These are phyloP conservation scores for Phoma sp. DNA, from an alignment of 2,329 filamentous ascomycete species.

Conservation along the genomic window DNA sequence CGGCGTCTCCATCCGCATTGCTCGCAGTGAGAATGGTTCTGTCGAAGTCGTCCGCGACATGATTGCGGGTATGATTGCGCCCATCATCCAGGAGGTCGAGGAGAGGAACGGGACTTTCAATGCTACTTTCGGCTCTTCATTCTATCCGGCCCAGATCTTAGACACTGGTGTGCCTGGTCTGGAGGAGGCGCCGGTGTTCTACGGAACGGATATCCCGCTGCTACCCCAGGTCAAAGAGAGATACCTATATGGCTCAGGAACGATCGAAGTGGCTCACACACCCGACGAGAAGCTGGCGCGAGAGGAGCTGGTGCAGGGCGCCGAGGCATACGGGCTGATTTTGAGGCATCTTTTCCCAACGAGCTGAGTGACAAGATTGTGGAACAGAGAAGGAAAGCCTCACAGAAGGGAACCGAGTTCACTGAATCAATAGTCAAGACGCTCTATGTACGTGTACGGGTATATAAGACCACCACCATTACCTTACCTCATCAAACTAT, in stretches of 20 bases:
- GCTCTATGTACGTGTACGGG: background rate
- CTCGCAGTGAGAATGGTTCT: constrained; percentile 28
- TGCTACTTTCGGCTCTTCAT: constrained; percentile 14
- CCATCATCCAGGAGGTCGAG: constrained; percentile 20
- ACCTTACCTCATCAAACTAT: too few relatives aligned
- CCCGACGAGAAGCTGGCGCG: constrained; percentile 27
- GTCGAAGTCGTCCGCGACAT: constrained; percentile 23
- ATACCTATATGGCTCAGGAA: constrained; percentile 30
- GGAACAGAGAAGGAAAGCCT: background rate
- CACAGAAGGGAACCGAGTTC: background rate
- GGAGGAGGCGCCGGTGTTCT: constrained; percentile 33
- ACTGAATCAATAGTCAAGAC: background rate
- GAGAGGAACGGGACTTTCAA: constrained; percentile 24
- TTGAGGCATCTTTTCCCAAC: constrained; percentile 24
- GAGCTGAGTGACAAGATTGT: background rate
- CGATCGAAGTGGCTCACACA: constrained; percentile 34
- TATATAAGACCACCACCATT: background rate
- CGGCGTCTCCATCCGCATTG: constrained; percentile 61
- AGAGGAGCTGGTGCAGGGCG: constrained; percentile 28
- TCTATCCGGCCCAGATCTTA: constrained; percentile 24
- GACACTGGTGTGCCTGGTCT: constrained; percentile 31
- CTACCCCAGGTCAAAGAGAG: constrained; percentile 29
- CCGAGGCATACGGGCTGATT: constrained; percentile 33
- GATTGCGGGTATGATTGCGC: constrained; percentile 24
- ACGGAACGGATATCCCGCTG: constrained; percentile 32